Evolutionary conservation across 2,329 filamentous ascomycete species (phyloP).

Genomic region (Trichoderma breve): DNA sequence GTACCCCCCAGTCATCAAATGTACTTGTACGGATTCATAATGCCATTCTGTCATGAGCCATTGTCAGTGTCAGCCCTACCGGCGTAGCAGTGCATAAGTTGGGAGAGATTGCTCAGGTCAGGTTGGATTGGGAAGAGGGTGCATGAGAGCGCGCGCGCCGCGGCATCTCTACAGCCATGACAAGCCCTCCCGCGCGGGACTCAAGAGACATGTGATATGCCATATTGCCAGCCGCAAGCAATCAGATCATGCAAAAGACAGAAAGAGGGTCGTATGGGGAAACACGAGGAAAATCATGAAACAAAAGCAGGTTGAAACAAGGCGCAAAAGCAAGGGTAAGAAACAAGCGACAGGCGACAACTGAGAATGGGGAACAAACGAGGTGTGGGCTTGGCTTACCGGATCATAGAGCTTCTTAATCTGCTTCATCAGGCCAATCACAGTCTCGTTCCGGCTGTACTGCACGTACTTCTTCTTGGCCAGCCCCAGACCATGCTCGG

Average conservation of each 20-base stretch:
- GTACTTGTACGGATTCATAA: constrained; percentile 99
- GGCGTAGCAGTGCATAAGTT: neutral
- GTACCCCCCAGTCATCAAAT: constrained; percentile 47
- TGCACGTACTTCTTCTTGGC: constrained; percentile 95
- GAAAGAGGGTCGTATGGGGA: neutral
- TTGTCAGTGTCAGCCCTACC: constrained; percentile 30
- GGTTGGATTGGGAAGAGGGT: neutral
- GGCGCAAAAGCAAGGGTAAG: neutral
- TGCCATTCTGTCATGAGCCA: constrained; percentile 68
- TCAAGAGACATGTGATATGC: neutral
- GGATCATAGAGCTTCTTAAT: constrained; percentile 94
- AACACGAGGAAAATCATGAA: neutral
- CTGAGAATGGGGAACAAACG: neutral
- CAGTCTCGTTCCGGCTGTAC: constrained; percentile 85
- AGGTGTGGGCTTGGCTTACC: constrained; percentile 60
- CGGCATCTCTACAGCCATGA: neutral
- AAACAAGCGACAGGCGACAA: neutral
- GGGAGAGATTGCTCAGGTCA: neutral
- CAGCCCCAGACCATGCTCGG: constrained; percentile 89
- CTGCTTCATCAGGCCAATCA: constrained; percentile 89
- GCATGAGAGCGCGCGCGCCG: neutral
- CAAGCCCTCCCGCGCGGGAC: neutral
- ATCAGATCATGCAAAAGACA: neutral
- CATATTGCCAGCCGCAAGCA: neutral
- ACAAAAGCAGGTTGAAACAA: constrained; percentile 8